These are phyloP conservation scores for Aspergillus unguis DNA, from an alignment of 2,329 filamentous ascomycete species.

Conservation along the genomic window DNA sequence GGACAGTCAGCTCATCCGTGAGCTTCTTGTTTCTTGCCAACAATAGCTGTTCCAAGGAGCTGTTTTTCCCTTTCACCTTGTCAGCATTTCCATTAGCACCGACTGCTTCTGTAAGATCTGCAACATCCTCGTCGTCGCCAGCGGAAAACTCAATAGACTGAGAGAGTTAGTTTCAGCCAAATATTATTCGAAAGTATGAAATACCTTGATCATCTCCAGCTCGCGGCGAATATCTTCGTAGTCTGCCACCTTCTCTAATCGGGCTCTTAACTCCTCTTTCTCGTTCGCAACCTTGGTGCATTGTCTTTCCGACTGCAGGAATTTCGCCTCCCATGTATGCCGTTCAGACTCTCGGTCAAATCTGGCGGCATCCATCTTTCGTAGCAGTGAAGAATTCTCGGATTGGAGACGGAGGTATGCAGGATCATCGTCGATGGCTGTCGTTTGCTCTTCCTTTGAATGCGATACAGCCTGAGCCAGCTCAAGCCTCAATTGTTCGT, in stretches of 20 bases:
- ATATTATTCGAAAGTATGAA: background rate
- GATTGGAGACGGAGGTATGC: conserved; percentile 81
- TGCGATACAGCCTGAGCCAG: conserved; percentile 83
- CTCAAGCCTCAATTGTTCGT: conserved; percentile 87
- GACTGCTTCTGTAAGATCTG: conserved; percentile 39
- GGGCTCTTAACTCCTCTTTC: conserved; percentile 72
- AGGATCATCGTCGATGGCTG: conserved; percentile 80
- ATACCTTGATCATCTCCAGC: conserved; percentile 81
- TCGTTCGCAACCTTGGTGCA: conserved; percentile 72
- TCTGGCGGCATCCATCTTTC: conserved; percentile 78
- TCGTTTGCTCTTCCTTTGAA: conserved; percentile 56
- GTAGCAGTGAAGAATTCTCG: conserved; percentile 87
- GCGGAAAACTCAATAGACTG: conserved; percentile 93
- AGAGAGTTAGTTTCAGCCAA: conserved; percentile 8
- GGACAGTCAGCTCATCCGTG: conserved; percentile 84
- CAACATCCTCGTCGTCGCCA: conserved; percentile 67
- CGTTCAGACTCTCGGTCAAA: conserved; percentile 81
- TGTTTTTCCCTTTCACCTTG: conserved; percentile 57
- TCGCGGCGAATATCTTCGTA: conserved; percentile 97
- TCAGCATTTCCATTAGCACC: conserved; percentile 47
- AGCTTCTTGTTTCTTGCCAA: conserved; percentile 95
- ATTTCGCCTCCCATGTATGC: conserved; percentile 69
- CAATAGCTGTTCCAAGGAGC: conserved; percentile 85
- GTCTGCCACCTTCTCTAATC: conserved; percentile 84
- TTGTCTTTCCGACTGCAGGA: conserved; percentile 78